These are phyloP conservation scores for Themeda triandra DNA, from an alignment of 176 grass and related monocot genomes.

Conservation along the genomic window DNA sequence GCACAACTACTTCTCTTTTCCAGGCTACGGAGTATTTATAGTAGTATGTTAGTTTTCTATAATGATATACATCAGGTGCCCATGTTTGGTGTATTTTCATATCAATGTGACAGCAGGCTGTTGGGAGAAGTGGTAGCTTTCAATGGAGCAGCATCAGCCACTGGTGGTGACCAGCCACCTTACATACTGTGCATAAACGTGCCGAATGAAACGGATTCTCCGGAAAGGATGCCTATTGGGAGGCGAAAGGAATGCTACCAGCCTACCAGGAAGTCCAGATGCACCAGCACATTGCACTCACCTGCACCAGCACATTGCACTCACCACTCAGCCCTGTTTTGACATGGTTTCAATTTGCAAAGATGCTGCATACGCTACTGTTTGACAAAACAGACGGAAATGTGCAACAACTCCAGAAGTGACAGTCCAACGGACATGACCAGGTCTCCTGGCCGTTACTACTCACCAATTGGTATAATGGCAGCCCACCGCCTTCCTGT, in stretches of 20 bases:
- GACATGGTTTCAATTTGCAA: neutral
- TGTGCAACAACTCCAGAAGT: neutral
- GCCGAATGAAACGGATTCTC: conserved; percentile 7
- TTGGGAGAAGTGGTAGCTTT: neutral
- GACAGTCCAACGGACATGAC: neutral
- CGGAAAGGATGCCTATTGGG: neutral
- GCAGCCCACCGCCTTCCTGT: neutral
- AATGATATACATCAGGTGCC: conserved; percentile 5
- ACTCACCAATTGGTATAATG: neutral
- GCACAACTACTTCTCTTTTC: neutral
- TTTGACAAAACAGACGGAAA: neutral
- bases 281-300: neutral
- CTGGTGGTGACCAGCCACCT: conserved; percentile 31
- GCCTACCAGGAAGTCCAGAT: neutral
- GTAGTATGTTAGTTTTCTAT: neutral
- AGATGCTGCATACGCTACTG: neutral
- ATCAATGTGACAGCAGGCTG: neutral
- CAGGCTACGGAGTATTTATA: no score
- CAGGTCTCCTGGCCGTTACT: neutral
- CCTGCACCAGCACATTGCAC: no score
- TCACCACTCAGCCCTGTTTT: neutral
- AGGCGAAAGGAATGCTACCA: neutral
- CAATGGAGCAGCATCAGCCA: neutral
- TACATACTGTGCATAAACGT: neutral
- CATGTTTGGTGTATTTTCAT: conserved; percentile 10